A percentile compares a stretch with the other conserved stretches of the same genome.
Evolutionary conservation across 257 asterid genomes (phyloP).

Genomic region (Scutellaria galericulata): DNA sequence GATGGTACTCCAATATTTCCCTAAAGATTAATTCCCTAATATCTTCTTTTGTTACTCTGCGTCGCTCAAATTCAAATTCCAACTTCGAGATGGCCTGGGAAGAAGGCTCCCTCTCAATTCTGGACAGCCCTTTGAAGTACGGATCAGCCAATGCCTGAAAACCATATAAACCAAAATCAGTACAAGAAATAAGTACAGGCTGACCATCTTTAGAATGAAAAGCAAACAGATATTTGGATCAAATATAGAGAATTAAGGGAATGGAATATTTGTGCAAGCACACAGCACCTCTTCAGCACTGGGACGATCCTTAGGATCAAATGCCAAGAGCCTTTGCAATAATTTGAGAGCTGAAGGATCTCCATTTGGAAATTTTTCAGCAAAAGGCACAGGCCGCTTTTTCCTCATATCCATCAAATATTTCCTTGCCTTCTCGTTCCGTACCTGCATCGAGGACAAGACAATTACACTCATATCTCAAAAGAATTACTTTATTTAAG

Average conservation of each 20-base stretch:
- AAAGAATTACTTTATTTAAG: neutral
- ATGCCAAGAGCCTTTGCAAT: conserved; percentile 76
- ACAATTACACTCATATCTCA: conserved; percentile 21
- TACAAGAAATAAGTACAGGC: conserved; percentile 22
- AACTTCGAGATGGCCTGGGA: conserved; percentile 80
- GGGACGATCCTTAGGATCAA: conserved; percentile 94
- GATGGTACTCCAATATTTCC: conserved; percentile 88
- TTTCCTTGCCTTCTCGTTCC: conserved; percentile 94
- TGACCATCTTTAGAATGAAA: conserved; percentile 12
- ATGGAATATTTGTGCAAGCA: neutral
- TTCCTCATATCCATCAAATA: conserved; percentile 78
- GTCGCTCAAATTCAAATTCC: conserved; percentile 91
- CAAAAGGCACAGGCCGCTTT: conserved; percentile 61
- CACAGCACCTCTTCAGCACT: conserved; percentile 79
- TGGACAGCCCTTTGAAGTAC: conserved; percentile 86
- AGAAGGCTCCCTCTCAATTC: conserved; percentile 90
- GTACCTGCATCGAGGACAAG: conserved; percentile 62
- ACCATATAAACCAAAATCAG: conserved; percentile 37
- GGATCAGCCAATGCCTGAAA: conserved; percentile 90
- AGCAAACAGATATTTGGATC: neutral
- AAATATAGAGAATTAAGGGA: conserved; percentile 4
- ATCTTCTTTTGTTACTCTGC: conserved; percentile 82
- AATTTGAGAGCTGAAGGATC: conserved; percentile 78
- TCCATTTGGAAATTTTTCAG: conserved; percentile 65
- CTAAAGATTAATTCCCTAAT: conserved; percentile 75